Percentiles rank a stretch among this genome's conserved stretches.
These are phyloP conservation scores for Suillus fuscotomentosus DNA, from an alignment of 768 basidiomycete species.

Conservation along the genomic window DNA sequence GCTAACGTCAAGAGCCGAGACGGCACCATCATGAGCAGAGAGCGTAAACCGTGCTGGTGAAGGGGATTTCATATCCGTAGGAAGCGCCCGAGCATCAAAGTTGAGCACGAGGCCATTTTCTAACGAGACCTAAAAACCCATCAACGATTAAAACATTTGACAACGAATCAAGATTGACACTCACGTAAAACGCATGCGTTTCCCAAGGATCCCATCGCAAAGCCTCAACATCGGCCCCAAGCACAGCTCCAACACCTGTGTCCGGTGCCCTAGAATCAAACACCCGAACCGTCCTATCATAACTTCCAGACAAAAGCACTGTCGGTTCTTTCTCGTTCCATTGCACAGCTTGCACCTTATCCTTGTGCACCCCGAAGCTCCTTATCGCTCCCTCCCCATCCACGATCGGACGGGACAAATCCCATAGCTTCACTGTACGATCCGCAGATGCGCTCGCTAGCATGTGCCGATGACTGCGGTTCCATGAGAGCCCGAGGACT, in stretches of 20 bases:
- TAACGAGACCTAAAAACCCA: constrained; percentile 70
- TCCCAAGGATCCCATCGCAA: constrained; percentile 98
- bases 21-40: constrained; percentile 90
- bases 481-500: constrained; percentile 93
- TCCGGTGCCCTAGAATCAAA: constrained; percentile 89
- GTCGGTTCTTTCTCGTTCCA: constrained; percentile 92
- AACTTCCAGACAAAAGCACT: constrained; percentile 89
- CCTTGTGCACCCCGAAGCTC: constrained; percentile 83
- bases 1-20: constrained; percentile 87
- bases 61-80: constrained; percentile 60
- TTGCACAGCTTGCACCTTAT: constrained; percentile 95
- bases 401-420: constrained; percentile 70
- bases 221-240: constrained; percentile 93
- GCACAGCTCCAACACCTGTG: constrained; percentile 76
- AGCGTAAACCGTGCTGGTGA: constrained; percentile 83
- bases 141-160: constrained; percentile 2
- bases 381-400: constrained; percentile 55
- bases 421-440: constrained; percentile 96
- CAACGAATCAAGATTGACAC: constrained; percentile 22
- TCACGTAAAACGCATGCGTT: constrained; percentile 78
- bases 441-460: constrained; percentile 93
- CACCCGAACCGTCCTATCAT: constrained; percentile 91
- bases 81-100: constrained; percentile 85
- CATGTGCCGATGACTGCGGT: constrained; percentile 82
- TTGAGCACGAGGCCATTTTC: constrained; percentile 94